Base-by-base conservation (phyloP, 2,329 filamentous ascomycete genomes). In the Neonectria sp. region DNA sequence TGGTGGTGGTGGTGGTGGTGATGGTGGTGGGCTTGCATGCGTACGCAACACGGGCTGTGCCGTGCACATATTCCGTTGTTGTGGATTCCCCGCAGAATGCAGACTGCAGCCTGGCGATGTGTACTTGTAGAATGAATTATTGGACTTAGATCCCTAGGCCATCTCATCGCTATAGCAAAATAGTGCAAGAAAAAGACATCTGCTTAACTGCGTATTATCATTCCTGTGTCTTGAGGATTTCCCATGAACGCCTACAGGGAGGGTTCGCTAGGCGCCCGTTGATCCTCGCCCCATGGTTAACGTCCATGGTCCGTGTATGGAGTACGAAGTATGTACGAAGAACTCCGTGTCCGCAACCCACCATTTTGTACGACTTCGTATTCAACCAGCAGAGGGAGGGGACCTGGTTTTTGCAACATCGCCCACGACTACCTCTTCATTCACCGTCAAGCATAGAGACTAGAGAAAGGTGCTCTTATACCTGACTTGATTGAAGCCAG, bases 11-110 rank as follows among this genome's bases (percentile, higher is more conserved):
- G n/a, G n/a, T n/a, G 33, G 11, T 49, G 29, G 51, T 27, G 43
- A 15, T 52, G 33, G 46, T 21, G 21, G 21, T 21, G 27, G n/a
- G 52, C 60, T 56, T 63, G 45, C 31, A 57, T 43, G 35, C n/a
- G 46, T 58, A 61, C 63, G 58, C 63, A 66, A 62, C 15, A 58
- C 58, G 58, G 58, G 63, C 58, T 61, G 52, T 52, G 53, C 53
- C 51, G 52, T 37, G 46, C 35, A 37, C 53, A 27, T 66, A 9
- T 55, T 60, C 62, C 27, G 43, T 57, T 43, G 33, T 43, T 46
- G 45, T 65, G 29, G 53, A 52, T 61, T 66, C 63, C 53, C 46
- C 58, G 15, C 58, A 53, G 51, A 55, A 56, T 37, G 48, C 21
- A 35, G 59, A 40, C n/a, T 51, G 40, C 40, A 15, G 15, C 15